Evolutionary conservation across 1,139 yeast genomes (phyloP).

Genomic region (Hyphopichia khmerensis): DNA sequence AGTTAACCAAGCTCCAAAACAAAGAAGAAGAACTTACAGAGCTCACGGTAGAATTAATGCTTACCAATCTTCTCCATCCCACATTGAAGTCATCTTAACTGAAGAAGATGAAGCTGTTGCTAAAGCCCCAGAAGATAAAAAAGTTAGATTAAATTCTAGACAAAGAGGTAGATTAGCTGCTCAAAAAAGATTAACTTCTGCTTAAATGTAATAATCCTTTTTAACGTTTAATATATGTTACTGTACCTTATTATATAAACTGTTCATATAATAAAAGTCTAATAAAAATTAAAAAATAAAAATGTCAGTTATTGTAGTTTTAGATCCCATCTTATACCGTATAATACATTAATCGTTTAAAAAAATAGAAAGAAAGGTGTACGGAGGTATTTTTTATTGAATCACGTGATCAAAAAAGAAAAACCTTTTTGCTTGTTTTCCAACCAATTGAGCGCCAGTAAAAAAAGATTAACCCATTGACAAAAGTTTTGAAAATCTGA

Average conservation of each 20-base stretch:
- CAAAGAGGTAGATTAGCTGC: conserved; percentile 90
- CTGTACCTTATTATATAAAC: conserved; percentile 2
- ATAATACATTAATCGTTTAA: too few species aligned
- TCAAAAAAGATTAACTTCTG: conserved; percentile 61
- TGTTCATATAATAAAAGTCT: conserved; percentile 4
- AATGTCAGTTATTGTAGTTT: background rate
- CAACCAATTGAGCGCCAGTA: conserved; percentile 3
- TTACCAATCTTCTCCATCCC: conserved; percentile 98
- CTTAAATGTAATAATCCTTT: conserved; percentile 13
- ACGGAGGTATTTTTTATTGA: background rate
- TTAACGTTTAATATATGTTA: conserved; percentile 1
- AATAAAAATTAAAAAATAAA: conserved; percentile 1
- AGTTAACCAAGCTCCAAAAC: conserved; percentile 99
- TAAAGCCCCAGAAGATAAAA: conserved; percentile 86
- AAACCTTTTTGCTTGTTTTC: too few species aligned
- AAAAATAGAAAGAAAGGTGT: too few species aligned
- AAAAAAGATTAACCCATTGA: conserved; percentile 4
- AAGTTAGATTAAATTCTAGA: conserved; percentile 81
- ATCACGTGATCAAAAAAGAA: too few species aligned
- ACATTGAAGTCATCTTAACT: conserved; percentile 95
- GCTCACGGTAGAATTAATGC: conserved; percentile 99
- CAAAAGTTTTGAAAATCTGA: background rate
- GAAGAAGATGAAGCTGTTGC: conserved; percentile 94
- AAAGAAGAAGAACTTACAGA: conserved; percentile 99
- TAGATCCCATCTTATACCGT: too few species aligned